Percentiles rank a stretch among this genome's conserved stretches.
Conservation (phyloP, 164 flowering plant species). For the Kalanchoe fedtschenkoi region DNA sequence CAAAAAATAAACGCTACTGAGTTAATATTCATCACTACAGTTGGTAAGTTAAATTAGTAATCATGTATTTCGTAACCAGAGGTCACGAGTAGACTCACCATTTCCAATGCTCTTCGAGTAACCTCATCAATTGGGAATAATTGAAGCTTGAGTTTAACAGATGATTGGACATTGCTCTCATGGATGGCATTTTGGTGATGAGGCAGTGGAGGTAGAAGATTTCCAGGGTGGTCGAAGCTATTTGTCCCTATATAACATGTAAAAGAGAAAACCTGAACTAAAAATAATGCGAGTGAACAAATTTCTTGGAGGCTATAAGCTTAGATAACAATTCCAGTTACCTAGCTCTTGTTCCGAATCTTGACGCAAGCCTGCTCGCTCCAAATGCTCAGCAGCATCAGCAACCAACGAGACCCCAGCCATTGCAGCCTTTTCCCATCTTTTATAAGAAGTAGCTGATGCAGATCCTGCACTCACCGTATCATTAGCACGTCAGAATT, state of each 20-base stretch:
- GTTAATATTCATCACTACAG: neutral
- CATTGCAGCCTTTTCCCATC: constrained; percentile 96
- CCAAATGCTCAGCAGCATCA: constrained; percentile 99
- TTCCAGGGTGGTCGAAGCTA: constrained; percentile 15
- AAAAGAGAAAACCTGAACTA: constrained; percentile 7
- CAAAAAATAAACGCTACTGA: neutral
- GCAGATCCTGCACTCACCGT: constrained; percentile 23
- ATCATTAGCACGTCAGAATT: neutral
- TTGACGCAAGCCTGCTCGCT: constrained; percentile 35
- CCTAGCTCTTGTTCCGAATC: constrained; percentile 26
- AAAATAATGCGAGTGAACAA: neutral
- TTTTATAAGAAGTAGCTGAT: constrained; percentile 65
- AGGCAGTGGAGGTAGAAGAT: constrained; percentile 19
- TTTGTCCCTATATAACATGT: constrained; percentile 25
- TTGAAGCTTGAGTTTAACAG: constrained; percentile 79
- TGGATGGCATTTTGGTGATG: constrained; percentile 17
- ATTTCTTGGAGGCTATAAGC: neutral
- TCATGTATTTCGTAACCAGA: neutral
- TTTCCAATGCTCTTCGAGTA: constrained; percentile 75
- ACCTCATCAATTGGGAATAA: constrained; percentile 86
- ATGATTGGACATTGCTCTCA: constrained; percentile 26
- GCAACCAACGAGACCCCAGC: constrained; percentile 98
- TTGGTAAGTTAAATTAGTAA: neutral
- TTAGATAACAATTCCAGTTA: constrained; percentile 1
- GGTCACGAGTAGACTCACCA: constrained; percentile 31